Conservation (phyloP, 1,284 basidiomycete genomes). For the Cryptococcus hybrid region DNA sequence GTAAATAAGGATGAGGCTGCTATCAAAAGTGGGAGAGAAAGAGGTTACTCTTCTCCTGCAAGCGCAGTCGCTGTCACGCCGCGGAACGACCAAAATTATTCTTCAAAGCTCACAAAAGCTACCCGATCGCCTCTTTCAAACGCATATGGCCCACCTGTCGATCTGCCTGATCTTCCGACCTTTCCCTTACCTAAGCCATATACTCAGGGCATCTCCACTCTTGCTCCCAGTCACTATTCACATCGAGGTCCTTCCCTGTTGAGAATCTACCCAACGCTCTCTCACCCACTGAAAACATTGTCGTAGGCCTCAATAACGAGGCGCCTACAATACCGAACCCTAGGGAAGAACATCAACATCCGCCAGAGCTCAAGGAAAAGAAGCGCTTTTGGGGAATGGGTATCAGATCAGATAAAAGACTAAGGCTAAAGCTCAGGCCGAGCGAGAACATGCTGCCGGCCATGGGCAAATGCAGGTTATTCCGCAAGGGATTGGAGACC, state of each 20-base stretch:
- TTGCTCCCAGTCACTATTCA: background rate
- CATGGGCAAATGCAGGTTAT: slow-evolving; percentile 1
- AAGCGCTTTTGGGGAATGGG: slow-evolving; percentile 38
- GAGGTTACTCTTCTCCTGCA: slow-evolving; percentile 4
- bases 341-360: slow-evolving; percentile 7
- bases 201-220: background rate
- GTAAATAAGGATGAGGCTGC: no score
- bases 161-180: slow-evolving; percentile 13
- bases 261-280: background rate
- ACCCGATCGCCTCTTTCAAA: background rate
- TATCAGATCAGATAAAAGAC: slow-evolving; percentile 18
- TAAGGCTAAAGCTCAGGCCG: slow-evolving; percentile 15
- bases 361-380: slow-evolving; percentile 18
- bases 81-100: background rate
- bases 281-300: slow-evolving; percentile 1
- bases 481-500: slow-evolving; percentile 3
- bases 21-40: slow-evolving; percentile 5
- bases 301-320: background rate
- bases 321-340: slow-evolving; percentile 1
- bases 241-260: background rate
- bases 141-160: background rate
- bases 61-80: background rate
- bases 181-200: slow-evolving; percentile 12
- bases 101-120: background rate
- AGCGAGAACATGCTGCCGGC: slow-evolving; percentile 6